Base-by-base conservation (phyloP, 306 rosid species). In the Castanea mollissima region DNA sequence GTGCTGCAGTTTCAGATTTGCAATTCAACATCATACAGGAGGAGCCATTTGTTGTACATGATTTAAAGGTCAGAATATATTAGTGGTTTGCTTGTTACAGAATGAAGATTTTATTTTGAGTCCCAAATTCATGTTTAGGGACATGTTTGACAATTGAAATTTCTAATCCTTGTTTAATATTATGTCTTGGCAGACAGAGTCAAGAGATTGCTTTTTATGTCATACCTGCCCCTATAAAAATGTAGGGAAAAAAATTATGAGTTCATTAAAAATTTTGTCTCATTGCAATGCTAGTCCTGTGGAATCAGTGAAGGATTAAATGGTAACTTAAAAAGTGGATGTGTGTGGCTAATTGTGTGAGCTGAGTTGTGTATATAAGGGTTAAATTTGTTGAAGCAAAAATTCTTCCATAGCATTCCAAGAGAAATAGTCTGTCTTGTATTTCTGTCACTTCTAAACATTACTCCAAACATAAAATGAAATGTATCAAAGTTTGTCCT, bases 1-100 rank as follows among this genome's bases (percentile, higher is more conserved):
- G 99, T 83, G 99, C 98, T 81, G 97, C 97, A 59, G 99, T 95
- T 76, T 95, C 98, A 34, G 92, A 83, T 13, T 89, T 95, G 94
- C 96, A 92, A 85, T 95, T 95, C 80, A 88, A 89, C 49, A 84
- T 87, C 76, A 91, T 92, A 79, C 79, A 89, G 18, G 94, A 90
- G 76, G 90, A 89, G 57, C 92, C 97, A 71, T 92, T 95, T 88
- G 77, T 76, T 73, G 94, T 91, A 15, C 88, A 82, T 65, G 93
- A 88, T 65, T 68, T 95, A 82, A 84, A 95, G 98, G 99, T 95
- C 72, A 20, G 72, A 76, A 76, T 76, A 21, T 46, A 51, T 67
- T 63, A 46, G 34, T 62, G 44, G 74, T 70, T 34, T 32, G 55
- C 74, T 71, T 67, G n/a, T 65, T 57, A 34, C 6, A 2, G 52